These are phyloP conservation scores for Ophiostoma australiae DNA, from an alignment of 2,329 filamentous ascomycete genomes.

Conservation along the genomic window DNA sequence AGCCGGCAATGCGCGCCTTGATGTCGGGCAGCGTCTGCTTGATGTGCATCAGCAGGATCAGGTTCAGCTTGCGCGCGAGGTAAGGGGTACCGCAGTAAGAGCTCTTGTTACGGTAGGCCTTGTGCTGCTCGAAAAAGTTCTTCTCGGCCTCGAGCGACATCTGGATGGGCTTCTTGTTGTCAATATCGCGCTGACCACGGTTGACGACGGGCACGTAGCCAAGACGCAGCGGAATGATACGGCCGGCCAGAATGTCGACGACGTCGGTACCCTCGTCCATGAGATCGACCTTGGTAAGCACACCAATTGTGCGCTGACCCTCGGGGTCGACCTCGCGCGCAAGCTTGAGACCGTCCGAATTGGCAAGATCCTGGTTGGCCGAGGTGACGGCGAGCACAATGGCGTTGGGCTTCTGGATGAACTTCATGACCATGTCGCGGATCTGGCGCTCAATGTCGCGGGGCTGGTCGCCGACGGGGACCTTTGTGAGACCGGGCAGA, in stretches of 20 bases:
- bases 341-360: slow-evolving; percentile 94
- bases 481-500: slow-evolving; percentile 92
- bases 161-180: slow-evolving; percentile 93
- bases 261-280: slow-evolving; percentile 99
- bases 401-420: slow-evolving; percentile 98
- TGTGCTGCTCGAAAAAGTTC: slow-evolving; percentile 97
- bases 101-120: slow-evolving; percentile 97
- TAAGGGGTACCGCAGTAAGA: slow-evolving; percentile 98
- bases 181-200: slow-evolving; percentile 94
- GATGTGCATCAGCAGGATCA: slow-evolving; percentile 99
- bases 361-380: slow-evolving; percentile 96
- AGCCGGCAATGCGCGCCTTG: slow-evolving; percentile 92
- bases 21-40: slow-evolving; percentile 98
- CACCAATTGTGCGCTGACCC: slow-evolving; percentile 90
- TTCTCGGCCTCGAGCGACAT: slow-evolving; percentile 89
- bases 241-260: slow-evolving; percentile 91
- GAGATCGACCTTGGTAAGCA: slow-evolving; percentile 90
- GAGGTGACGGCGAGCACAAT: slow-evolving; percentile 95
- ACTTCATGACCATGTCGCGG: slow-evolving; percentile 90
- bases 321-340: slow-evolving; percentile 94
- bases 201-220: slow-evolving; percentile 97
- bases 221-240: slow-evolving; percentile 89
- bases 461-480: slow-evolving; percentile 95
- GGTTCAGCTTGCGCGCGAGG: slow-evolving; percentile 89
- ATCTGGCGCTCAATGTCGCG: slow-evolving; percentile 99